These are phyloP conservation scores for Tephrocybe sp. DNA, from an alignment of 768 basidiomycete species.

Conservation along the genomic window DNA sequence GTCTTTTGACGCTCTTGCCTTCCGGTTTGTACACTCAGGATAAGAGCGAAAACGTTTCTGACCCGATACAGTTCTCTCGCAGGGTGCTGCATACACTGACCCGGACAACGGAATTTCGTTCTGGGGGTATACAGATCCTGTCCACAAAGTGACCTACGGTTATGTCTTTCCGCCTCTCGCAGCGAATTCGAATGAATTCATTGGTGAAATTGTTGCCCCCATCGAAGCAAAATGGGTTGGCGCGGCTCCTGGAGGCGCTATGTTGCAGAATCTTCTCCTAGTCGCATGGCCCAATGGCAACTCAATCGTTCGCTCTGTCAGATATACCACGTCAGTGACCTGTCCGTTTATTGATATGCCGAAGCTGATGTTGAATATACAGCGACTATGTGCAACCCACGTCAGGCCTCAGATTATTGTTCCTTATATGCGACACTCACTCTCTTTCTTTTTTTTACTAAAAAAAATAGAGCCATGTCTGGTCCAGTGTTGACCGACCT, in stretches of 20 bases:
- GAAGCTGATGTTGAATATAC: constrained; percentile 1
- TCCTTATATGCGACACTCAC: neutral
- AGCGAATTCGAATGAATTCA: constrained; percentile 49
- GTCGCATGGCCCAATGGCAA: constrained; percentile 62
- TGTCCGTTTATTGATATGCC: neutral
- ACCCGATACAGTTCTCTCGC: constrained; percentile 35
- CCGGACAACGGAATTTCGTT: constrained; percentile 57
- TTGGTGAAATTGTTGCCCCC: constrained; percentile 61
- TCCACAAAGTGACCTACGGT: constrained; percentile 43
- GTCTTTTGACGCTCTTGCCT: constrained; percentile 27
- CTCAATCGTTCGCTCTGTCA: constrained; percentile 49
- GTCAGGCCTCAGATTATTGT: constrained; percentile 25
- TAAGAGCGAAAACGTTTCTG: neutral
- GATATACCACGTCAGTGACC: constrained; percentile 43
- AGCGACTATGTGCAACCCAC: constrained; percentile 52
- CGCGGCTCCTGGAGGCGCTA: constrained; percentile 48
- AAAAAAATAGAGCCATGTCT: constrained; percentile 32
- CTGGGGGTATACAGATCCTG: constrained; percentile 40
- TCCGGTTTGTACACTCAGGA: constrained; percentile 22
- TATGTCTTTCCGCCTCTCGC: constrained; percentile 51
- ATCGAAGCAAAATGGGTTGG: constrained; percentile 54
- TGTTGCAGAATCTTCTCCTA: constrained; percentile 54
- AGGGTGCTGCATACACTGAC: constrained; percentile 43
- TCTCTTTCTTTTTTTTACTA: constrained; percentile 16
- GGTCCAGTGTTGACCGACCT: constrained; percentile 54